Evolutionary conservation across 495 filamentous ascomycete genomes (phyloP).

Genomic region (Trichoderma reesei): DNA sequence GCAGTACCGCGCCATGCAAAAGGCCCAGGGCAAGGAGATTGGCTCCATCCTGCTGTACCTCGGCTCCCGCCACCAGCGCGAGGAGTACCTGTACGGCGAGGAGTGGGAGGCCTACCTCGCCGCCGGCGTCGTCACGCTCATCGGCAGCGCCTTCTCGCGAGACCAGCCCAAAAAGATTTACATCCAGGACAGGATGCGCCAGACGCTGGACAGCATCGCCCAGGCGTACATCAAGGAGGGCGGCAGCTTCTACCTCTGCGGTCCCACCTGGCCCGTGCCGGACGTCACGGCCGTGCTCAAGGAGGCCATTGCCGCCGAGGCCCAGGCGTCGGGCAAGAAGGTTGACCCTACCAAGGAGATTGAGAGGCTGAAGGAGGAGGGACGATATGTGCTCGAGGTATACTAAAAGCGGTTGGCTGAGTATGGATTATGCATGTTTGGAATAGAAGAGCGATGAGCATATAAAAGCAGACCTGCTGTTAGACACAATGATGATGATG

Average conservation of each 20-base stretch:
- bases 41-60: constrained; percentile 92
- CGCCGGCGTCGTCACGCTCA: constrained; percentile 86
- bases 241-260: constrained; percentile 92
- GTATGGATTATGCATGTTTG: neutral
- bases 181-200: constrained; percentile 95
- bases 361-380: constrained; percentile 88
- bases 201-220: constrained; percentile 76
- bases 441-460: neutral
- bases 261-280: constrained; percentile 97
- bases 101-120: constrained; percentile 98
- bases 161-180: constrained; percentile 99
- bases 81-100: constrained; percentile 98
- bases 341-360: constrained; percentile 87
- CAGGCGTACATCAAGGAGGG: constrained; percentile 81
- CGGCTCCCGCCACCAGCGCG: constrained; percentile 90
- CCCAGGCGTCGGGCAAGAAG: constrained; percentile 61
- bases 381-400: constrained; percentile 91
- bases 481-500: neutral
- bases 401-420: constrained; percentile 47
- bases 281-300: constrained; percentile 90
- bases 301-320: constrained; percentile 80
- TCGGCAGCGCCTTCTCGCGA: constrained; percentile 90
- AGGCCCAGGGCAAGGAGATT: constrained; percentile 87
- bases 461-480: neutral
- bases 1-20: constrained; percentile 95